These are phyloP conservation scores for Pterulicium gracile DNA, from an alignment of 1,284 basidiomycete species.

Conservation along the genomic window DNA sequence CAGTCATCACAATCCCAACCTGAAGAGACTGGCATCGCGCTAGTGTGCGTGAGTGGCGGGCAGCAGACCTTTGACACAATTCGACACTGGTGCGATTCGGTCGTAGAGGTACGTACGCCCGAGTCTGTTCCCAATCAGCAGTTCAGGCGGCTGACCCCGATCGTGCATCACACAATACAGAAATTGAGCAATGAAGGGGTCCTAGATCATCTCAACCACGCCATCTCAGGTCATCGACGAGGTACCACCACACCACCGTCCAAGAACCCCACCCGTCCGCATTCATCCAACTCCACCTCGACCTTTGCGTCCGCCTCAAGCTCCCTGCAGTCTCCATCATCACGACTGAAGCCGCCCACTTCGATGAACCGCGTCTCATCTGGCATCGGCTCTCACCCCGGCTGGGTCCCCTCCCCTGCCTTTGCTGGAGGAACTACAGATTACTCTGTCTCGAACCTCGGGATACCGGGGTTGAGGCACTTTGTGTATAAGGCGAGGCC, in stretches of 20 bases:
- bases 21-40: constrained; percentile 29
- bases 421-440: constrained; percentile 22
- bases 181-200: constrained; percentile 52
- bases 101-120: constrained; percentile 38
- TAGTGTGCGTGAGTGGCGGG: constrained; percentile 59
- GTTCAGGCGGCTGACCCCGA: too few relatives aligned
- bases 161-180: too few relatives aligned
- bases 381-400: not conserved
- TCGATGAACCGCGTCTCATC: not conserved
- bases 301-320: not conserved
- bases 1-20: not conserved
- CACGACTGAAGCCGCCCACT: not conserved
- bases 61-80: constrained; percentile 55
- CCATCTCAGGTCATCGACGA: constrained; percentile 29
- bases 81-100: constrained; percentile 59
- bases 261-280: not conserved
- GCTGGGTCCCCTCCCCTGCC: not conserved
- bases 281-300: not conserved
- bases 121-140: too few relatives aligned
- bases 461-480: constrained; percentile 83
- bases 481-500: constrained; percentile 89
- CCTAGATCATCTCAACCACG: constrained; percentile 35
- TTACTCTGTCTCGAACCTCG: constrained; percentile 62
- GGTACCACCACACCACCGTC: not conserved
- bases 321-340: not conserved